phyloP scores from a whole-genome alignment of 2,329 filamentous ascomycete species.

The Claviceps monticola region DNA sequence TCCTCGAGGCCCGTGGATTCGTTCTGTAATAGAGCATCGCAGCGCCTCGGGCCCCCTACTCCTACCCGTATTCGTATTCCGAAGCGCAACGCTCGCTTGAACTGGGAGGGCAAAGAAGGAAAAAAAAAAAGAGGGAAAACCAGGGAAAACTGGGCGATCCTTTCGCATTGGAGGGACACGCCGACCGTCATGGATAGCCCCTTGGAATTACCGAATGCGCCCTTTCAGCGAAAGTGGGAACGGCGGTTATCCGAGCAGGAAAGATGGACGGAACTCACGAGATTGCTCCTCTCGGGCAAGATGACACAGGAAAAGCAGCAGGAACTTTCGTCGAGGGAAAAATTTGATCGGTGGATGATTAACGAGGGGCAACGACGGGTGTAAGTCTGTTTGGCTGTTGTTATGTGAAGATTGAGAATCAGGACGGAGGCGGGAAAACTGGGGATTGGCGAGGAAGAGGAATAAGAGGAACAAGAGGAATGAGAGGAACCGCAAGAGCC shows the following conservation, averaged over 20 bases:
- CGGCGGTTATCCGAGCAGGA: constrained; percentile 55
- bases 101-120: too few relatives aligned
- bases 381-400: constrained; percentile 31
- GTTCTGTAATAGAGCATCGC: too few relatives aligned
- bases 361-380: constrained; percentile 75
- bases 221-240: constrained; percentile 37
- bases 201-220: constrained; percentile 12
- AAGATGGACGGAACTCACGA: constrained; percentile 69
- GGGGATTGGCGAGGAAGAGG: too few relatives aligned
- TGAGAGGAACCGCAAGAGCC: too few relatives aligned
- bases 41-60: too few relatives aligned
- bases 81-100: too few relatives aligned
- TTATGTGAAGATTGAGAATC: too few relatives aligned
- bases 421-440: too few relatives aligned
- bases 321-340: constrained; percentile 53
- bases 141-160: neutral
- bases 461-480: too few relatives aligned
- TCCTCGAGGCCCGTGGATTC: too few relatives aligned
- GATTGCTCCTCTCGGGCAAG: constrained; percentile 72
- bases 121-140: too few relatives aligned
- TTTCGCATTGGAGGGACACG: neutral
- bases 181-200: constrained; percentile 14
- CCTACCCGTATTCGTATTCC: too few relatives aligned
- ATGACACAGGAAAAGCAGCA: constrained; percentile 63
- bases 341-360: constrained; percentile 77